phyloP scores from a whole-genome alignment of 495 filamentous ascomycete genomes.

The Trichoderma erinaceum region DNA sequence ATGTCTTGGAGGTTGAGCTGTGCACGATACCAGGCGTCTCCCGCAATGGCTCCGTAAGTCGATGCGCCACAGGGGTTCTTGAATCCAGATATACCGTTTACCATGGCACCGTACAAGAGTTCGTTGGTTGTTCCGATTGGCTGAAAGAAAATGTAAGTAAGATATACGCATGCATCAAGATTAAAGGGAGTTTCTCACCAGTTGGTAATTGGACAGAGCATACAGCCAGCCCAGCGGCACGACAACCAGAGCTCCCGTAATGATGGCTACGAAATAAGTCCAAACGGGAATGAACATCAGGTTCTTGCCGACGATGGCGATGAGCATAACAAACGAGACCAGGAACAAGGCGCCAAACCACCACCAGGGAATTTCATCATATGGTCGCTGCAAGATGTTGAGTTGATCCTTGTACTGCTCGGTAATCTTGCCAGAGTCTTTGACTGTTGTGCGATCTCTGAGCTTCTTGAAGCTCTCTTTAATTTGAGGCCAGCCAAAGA shows the following conservation, averaged over 20 bases:
- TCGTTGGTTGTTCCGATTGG: constrained; percentile 50
- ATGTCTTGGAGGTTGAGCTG: constrained; percentile 50
- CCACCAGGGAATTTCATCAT: constrained; percentile 50
- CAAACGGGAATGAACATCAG: constrained; percentile 52
- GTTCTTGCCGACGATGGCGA: constrained; percentile 40
- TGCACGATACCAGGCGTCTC: constrained; percentile 46
- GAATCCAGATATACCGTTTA: constrained; percentile 39
- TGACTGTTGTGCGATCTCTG: constrained; percentile 25
- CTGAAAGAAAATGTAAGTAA: constrained; percentile 12
- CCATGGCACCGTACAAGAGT: constrained; percentile 52
- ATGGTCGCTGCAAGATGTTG: constrained; percentile 49
- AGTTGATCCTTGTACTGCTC: constrained; percentile 49
- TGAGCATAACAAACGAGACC: constrained; percentile 40
- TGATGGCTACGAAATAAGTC: constrained; percentile 49
- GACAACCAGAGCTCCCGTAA: constrained; percentile 45
- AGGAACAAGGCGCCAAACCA: constrained; percentile 48
- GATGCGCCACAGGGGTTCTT: constrained; percentile 49
- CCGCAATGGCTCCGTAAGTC: constrained; percentile 46
- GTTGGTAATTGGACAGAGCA: constrained; percentile 49
- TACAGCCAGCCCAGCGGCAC: constrained; percentile 52
- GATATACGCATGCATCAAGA: not conserved
- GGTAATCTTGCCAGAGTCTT: constrained; percentile 36
- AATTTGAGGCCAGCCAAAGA: constrained; percentile 47
- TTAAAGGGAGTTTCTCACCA: constrained; percentile 23
- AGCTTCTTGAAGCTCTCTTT: constrained; percentile 37